phyloP scores from a whole-genome alignment of 2,329 filamentous ascomycete genomes.

The Sporothrix variecibatus region DNA sequence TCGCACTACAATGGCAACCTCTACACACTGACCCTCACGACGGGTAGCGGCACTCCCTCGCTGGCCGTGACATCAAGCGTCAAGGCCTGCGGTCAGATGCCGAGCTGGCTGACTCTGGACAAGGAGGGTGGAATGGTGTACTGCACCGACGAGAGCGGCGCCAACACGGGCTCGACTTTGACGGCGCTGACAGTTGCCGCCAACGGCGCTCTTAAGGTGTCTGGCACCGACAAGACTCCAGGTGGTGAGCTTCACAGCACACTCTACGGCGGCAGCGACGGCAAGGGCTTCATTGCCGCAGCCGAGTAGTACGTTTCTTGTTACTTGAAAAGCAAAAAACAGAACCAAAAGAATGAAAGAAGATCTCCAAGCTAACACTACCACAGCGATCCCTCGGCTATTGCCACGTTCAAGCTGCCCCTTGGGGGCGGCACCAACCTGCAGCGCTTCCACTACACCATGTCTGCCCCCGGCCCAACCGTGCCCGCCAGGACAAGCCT shows the following conservation, averaged over 20 bases:
- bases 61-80: conserved; percentile 36
- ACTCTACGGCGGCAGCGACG: conserved; percentile 44
- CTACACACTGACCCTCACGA: conserved; percentile 40
- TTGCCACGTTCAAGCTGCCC: conserved; percentile 48
- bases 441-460: conserved; percentile 46
- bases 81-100: conserved; percentile 40
- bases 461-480: conserved; percentile 45
- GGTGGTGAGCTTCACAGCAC: conserved; percentile 46
- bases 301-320: conserved; percentile 42
- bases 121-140: conserved; percentile 39
- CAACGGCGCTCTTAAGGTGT: conserved; percentile 39
- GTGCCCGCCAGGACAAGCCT: conserved; percentile 54
- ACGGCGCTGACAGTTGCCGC: conserved; percentile 40
- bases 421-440: conserved; percentile 36
- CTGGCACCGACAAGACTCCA: conserved; percentile 37
- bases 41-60: conserved; percentile 33
- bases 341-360: neutral
- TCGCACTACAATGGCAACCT: conserved; percentile 46
- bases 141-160: conserved; percentile 42
- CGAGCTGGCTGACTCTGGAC: conserved; percentile 44
- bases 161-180: conserved; percentile 41
- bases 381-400: conserved; percentile 41
- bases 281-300: conserved; percentile 45
- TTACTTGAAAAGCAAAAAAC: neutral
- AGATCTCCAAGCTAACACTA: neutral